phyloP scores from a whole-genome alignment of 257 asterid species.

The Solanum paucissectum region DNA sequence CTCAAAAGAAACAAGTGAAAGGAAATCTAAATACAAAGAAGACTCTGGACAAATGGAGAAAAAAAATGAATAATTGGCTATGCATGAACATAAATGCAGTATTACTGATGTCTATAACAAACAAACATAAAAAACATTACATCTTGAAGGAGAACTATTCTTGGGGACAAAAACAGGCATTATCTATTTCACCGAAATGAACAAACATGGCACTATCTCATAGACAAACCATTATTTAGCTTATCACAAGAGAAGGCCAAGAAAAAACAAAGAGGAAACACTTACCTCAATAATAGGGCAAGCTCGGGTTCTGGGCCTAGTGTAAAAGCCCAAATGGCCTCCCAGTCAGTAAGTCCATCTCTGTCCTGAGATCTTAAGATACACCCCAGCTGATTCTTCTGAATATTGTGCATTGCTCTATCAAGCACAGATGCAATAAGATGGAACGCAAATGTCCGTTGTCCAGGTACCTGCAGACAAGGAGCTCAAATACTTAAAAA shows the following conservation, averaged over 20 bases:
- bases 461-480: slow-evolving; percentile 75
- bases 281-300: slow-evolving; percentile 71
- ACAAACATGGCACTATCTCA: background rate
- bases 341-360: slow-evolving; percentile 53
- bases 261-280: background rate
- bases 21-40: background rate
- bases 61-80: background rate
- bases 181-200: background rate
- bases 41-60: background rate
- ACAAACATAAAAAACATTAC: background rate
- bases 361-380: slow-evolving; percentile 19
- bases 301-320: slow-evolving; percentile 99
- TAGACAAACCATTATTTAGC: background rate
- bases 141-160: background rate
- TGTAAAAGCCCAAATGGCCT: slow-evolving; percentile 96
- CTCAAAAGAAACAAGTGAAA: background rate
- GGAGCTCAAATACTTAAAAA: slow-evolving; percentile 7
- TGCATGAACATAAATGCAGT: background rate
- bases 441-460: slow-evolving; percentile 74
- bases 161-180: background rate
- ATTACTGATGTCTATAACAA: background rate
- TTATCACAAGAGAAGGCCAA: background rate
- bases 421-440: slow-evolving; percentile 63
- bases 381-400: slow-evolving; percentile 26
- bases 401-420: slow-evolving; percentile 39